These are phyloP conservation scores for Rhodamnia rubescens DNA, from an alignment of 345 rosid genomes.

Conservation along the genomic window DNA sequence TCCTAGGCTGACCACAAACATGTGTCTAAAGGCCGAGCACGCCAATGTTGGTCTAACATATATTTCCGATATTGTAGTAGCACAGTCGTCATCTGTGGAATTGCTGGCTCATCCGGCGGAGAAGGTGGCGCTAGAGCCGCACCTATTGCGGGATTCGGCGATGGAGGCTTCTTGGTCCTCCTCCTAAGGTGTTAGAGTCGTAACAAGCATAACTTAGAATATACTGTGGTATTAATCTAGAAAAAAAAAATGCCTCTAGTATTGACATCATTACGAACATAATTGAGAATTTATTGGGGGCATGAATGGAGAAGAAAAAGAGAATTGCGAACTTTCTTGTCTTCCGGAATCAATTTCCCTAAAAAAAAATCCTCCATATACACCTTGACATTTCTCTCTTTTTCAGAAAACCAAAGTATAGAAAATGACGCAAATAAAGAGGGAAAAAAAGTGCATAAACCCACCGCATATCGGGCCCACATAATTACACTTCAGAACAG, in stretches of 20 bases:
- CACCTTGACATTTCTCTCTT: neutral
- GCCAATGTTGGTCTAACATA: neutral
- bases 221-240: neutral
- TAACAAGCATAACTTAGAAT: neutral
- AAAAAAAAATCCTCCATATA: neutral
- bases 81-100: neutral
- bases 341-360: neutral
- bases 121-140: neutral
- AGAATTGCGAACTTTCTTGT: neutral
- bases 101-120: neutral
- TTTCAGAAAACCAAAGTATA: neutral
- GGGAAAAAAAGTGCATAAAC: no score
- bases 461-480: no score
- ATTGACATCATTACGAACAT: neutral
- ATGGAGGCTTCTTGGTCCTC: neutral
- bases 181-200: neutral
- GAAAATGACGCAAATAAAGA: neutral
- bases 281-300: neutral
- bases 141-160: neutral
- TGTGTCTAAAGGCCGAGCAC: neutral
- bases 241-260: neutral
- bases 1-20: neutral
- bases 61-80: no score
- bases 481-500: no score
- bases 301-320: neutral